Base-by-base conservation (phyloP, 2,329 filamentous ascomycete species). In the Hymenoscyphus fraxineus region DNA sequence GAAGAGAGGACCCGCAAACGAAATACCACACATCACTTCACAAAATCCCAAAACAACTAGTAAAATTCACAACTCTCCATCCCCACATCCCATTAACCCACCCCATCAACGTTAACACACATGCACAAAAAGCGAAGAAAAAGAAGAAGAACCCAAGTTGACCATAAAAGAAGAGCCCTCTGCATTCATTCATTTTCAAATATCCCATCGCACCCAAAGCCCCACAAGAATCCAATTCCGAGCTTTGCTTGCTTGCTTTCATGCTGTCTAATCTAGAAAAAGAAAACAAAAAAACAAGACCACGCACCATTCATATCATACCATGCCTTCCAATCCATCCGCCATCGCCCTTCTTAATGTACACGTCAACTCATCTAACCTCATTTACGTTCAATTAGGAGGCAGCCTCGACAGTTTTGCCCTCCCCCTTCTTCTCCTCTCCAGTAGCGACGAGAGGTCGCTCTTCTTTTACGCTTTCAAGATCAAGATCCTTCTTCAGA, bases 401-500 rank as follows among this genome's bases (percentile, higher is more conserved):
- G 22, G 22, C 44, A 51, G 44, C n/a, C 44, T 51, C 44, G 27
- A 51, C 44, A 22, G 44, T 22, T 19, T 27, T 27, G 7, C 44
- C 44, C 19, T 51, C n/a, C 6, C 44, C 44, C n/a, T 51, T 51
- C 44, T 51, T 51, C 44, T 19, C 44, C 44, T 51, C 44, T 19
- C 54, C 27, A 22, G 12, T 1, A 39, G 47, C 15, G 56, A 40
- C 12, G 9, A 63, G 31, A n/a, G 61, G 41, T n/a, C 59, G 55
- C 32, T 63, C 61, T 41, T 67, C 66, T 60, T 69, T 70, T 6
- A 67, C 67, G 39, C 44, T 47, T 62, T 87, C 85, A 6, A 86
- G 72, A 39, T 81, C 81, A 57, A 88, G 74, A 61, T 88, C 85
- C 55, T 76, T 81, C 60, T 81, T 80, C 60, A 89, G 73, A 60